Evolutionary conservation across 164 flowering plant species (phyloP), one percentile per base, ranked within the genome.

Genomic region (Vitis riparia): DNA sequence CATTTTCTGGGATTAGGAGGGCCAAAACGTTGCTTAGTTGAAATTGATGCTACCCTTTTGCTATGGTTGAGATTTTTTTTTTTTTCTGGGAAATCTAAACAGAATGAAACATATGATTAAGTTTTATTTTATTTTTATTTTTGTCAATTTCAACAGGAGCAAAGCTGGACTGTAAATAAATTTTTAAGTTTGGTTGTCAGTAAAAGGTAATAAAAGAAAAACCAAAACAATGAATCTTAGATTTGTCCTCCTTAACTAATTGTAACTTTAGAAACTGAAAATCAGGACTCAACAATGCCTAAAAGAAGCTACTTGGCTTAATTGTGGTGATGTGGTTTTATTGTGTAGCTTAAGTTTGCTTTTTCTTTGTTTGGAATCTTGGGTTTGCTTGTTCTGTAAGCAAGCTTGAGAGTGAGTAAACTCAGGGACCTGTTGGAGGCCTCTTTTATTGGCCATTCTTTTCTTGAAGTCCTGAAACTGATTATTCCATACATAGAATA

Each of bases 341-440:
- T 73, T 68, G 51, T 55, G 47, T 70, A 59, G 70, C n/a, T 52
- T 70, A 61, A 60, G 59, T 51, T 71, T 73, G 23, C 55, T 74
- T 71, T 67, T 51, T 49, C n/a, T 71, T 55, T 58, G 69, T 62
- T 15, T 59, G 71, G 87, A 84, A 84, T 75, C 74, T 80, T 51
- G 59, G 53, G 65, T 64, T 79, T 80, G 65, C 87, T 84, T 84
- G 66, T 63, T 51, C 14, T 48, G 50, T 68, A 78, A 82, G 83
- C 75, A 55, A 84, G 76, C 67, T 49, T 71, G 55, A 44, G 57
- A 67, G 56, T 13, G 58, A 32, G 66, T 51, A 47, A 65, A 27
- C 2, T 3, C 68, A 51, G 47, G 32, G 19, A 58, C 10, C 14
- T 63, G 64, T 51, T n/a, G 14, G 30, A 5, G 30, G 53, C 48